Base-by-base conservation (phyloP, 306 rosid species). In the Cicer cuneatum region DNA sequence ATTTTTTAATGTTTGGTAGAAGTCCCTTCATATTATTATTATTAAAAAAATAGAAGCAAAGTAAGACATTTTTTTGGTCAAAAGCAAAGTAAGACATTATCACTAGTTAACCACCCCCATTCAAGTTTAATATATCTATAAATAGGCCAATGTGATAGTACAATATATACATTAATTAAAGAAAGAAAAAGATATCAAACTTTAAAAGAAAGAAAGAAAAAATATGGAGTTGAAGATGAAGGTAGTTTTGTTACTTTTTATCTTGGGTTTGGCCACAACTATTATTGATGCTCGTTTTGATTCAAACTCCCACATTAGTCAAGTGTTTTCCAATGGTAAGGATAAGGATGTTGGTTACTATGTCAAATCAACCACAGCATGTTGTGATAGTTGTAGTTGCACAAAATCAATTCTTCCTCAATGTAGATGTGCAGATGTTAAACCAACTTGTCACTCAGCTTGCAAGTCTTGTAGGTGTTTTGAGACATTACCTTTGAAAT, bases 271-370 rank as follows among this genome's bases (percentile, higher is more conserved):
- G 6, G 11, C 52, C n/a, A 57, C 81, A 41, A 53, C 68, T 0
- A 74, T 47, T 59, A 74, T 47, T 47, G 80, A 76, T 18, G 80
- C 61, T 46, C 69, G 74, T 1, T 47, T 65, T 10, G 80, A 75
- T 21, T 35, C 66, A 15, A 40, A 21, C 43, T 38, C 53, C 6
- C 1, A 52, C 4, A 38, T 65, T 24, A 7, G 45, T 13, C 18
- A 69, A 7, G 38, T 69, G 16, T 10, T 69, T 45, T 18, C n/a
- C 16, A 48, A 48, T 48, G 35, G 35, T 29, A 29, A 29, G 35
- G 35, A 29, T 29, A 29, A 29, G 35, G 35, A 29, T 29, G 35
- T 29, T 29, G 35, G 35, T 29, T 29, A 29, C 35, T 29, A 29
- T 29, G 35, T 29, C 1, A 29, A 29, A 29, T 29, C 75, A 1